Percentiles rank a stretch among this genome's conserved stretches.
phyloP scores from a whole-genome alignment of 108 stramenopile species.

The Mediolabrus comicus region DNA sequence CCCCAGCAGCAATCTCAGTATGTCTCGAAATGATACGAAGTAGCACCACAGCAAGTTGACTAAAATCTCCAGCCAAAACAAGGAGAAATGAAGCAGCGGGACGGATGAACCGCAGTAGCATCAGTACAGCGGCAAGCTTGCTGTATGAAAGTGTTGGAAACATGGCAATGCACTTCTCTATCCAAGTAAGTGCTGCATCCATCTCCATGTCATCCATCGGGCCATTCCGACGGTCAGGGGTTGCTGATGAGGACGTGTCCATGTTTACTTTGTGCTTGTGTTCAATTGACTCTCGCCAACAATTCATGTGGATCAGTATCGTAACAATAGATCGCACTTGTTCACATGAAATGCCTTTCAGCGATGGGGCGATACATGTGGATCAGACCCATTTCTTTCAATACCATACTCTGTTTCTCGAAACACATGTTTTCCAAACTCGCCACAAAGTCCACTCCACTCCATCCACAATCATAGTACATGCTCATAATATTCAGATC shows the following conservation, averaged over 20 bases:
- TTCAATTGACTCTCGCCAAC: background rate
- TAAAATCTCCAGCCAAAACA: background rate
- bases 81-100: background rate
- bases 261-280: no score
- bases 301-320: background rate
- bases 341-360: background rate
- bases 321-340: background rate
- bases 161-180: background rate
- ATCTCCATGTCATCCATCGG: background rate
- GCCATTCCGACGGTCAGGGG: background rate
- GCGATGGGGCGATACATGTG: background rate
- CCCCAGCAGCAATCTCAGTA: background rate
- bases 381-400: background rate
- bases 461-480: background rate
- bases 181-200: background rate
- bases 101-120: background rate
- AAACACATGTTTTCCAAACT: background rate
- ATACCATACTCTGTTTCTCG: background rate
- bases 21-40: background rate
- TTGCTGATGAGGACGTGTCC: background rate
- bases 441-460: background rate
- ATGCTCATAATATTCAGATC: background rate
- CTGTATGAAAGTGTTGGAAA: background rate
- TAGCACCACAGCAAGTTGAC: background rate
- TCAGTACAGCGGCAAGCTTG: background rate